Percentiles rank a stretch among this genome's conserved stretches.
Evolutionary conservation across 169 alveolate species (phyloP).

Genomic region (Perkinsus marinus): DNA sequence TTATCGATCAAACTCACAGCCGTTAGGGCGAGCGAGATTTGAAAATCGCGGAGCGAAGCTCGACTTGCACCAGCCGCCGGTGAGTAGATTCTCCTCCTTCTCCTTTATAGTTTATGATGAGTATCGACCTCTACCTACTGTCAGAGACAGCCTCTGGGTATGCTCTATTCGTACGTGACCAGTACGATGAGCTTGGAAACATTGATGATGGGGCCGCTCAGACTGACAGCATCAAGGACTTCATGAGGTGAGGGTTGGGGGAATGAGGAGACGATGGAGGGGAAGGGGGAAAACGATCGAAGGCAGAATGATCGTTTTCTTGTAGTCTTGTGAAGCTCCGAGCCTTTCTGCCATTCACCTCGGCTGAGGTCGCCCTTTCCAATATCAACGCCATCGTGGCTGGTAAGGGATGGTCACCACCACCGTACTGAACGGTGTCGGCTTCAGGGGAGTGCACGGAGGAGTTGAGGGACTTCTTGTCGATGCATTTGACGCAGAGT

Average conservation of each 20-base stretch:
- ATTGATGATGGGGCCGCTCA: neutral
- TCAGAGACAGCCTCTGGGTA: conserved; percentile 89
- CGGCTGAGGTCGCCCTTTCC: conserved; percentile 80
- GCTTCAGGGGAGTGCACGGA: conserved; percentile 37
- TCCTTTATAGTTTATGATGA: neutral
- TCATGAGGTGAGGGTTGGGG: neutral
- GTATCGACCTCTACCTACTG: conserved; percentile 24
- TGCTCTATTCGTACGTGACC: conserved; percentile 67
- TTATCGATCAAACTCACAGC: neutral
- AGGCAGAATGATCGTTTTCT: conserved; percentile 30
- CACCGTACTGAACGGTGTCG: neutral
- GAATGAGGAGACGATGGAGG: conserved; percentile 52
- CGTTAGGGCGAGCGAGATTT: neutral
- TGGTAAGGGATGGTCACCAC: conserved; percentile 15
- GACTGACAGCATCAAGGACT: neutral
- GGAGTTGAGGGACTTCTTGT: conserved; percentile 59
- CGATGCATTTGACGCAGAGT: conserved; percentile 47
- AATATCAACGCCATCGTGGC: conserved; percentile 67
- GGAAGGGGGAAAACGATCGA: conserved; percentile 50
- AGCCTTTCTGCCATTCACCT: conserved; percentile 76
- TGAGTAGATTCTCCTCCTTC: neutral
- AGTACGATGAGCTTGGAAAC: conserved; percentile 76
- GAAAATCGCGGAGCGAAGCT: neutral
- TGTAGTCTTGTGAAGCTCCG: conserved; percentile 65
- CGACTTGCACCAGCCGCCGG: neutral